A percentile compares a stretch with the other conserved stretches of the same genome.
Conservation (phyloP, 192 early-diverging fungal species). For the Dimargaris verticillata region DNA sequence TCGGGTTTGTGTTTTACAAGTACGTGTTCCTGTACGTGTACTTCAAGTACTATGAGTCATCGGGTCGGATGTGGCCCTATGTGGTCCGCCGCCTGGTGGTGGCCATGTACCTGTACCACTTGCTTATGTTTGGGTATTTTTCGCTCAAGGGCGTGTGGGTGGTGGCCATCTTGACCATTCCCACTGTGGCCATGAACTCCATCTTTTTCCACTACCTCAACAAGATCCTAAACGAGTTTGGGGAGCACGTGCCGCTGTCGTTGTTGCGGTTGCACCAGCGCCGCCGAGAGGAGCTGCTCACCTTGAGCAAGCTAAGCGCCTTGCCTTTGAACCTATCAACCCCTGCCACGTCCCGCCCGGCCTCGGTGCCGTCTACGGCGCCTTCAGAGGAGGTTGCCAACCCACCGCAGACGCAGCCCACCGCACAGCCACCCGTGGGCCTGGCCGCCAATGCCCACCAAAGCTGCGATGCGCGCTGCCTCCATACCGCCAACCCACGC, state of each 20-base stretch:
- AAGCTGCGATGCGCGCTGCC: neutral
- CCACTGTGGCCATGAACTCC: conserved; percentile 28
- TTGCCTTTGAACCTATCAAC: neutral
- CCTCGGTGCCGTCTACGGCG: neutral
- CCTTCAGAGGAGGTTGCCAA: neutral
- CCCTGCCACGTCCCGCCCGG: neutral
- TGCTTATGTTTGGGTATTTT: conserved; percentile 44
- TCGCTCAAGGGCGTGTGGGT: conserved; percentile 31
- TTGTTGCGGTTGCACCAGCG: conserved; percentile 25
- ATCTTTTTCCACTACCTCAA: conserved; percentile 18
- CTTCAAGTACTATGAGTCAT: conserved; percentile 56
- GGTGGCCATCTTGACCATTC: conserved; percentile 23
- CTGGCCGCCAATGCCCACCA: neutral
- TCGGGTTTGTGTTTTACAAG: conserved; percentile 53
- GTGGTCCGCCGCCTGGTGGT: conserved; percentile 50
- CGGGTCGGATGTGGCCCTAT: conserved; percentile 53
- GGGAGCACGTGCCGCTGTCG: conserved; percentile 22
- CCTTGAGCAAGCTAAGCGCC: neutral
- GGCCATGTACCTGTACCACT: conserved; percentile 45
- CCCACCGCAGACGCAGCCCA: neutral
- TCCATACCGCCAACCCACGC: too few relatives aligned
- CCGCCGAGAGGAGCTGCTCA: conserved; percentile 13
- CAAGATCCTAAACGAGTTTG: conserved; percentile 6
- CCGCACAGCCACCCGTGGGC: neutral
- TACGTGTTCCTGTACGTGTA: conserved; percentile 66